Conservation (phyloP, 1,139 yeast genomes). For the Taphrina flavorubra region DNA sequence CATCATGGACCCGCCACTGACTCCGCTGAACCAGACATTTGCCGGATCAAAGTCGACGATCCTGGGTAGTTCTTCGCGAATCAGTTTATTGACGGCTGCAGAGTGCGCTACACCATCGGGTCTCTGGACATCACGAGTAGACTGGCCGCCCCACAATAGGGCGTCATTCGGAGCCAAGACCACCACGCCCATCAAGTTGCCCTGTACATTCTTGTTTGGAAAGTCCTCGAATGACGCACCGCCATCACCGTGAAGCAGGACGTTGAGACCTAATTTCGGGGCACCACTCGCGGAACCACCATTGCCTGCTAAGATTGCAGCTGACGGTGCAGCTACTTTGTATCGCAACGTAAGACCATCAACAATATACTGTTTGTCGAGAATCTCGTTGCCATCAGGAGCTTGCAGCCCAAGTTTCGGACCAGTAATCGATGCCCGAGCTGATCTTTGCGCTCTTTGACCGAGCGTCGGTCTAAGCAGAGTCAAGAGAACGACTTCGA, state of each 20-base stretch:
- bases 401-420: constrained; percentile 19
- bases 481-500: neutral
- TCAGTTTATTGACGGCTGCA: constrained; percentile 28
- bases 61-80: constrained; percentile 19
- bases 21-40: constrained; percentile 36
- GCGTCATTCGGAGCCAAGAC: constrained; percentile 37
- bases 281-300: neutral
- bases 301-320: neutral
- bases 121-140: constrained; percentile 22
- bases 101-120: constrained; percentile 38
- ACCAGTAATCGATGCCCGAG: constrained; percentile 10
- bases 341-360: constrained; percentile 28
- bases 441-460: constrained; percentile 9
- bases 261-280: constrained; percentile 24
- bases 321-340: constrained; percentile 20
- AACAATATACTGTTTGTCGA: constrained; percentile 14
- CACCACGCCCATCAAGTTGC: constrained; percentile 31
- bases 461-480: neutral
- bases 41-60: constrained; percentile 5
- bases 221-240: constrained; percentile 31
- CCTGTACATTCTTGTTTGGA: constrained; percentile 30
- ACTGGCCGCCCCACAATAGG: constrained; percentile 35
- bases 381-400: constrained; percentile 23
- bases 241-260: constrained; percentile 34
- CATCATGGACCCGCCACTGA: constrained; percentile 29